Conservation (phyloP, 768 basidiomycete species). For the Leccinum disarticulatum region DNA sequence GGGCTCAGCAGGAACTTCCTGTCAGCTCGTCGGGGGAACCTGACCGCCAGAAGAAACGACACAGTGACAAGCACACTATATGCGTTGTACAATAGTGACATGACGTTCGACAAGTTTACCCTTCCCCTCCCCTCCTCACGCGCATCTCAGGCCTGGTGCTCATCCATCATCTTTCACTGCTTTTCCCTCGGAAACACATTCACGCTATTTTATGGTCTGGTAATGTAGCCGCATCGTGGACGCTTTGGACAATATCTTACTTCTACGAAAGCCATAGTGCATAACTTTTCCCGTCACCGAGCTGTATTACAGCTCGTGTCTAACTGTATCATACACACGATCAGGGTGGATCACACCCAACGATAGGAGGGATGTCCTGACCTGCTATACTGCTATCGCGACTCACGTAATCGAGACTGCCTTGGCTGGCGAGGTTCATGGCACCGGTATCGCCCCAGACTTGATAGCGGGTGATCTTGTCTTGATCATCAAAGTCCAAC, state of each 20-base stretch:
- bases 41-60: conserved; percentile 30
- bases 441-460: conserved; percentile 71
- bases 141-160: neutral
- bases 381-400: neutral
- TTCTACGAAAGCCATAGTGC: neutral
- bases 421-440: conserved; percentile 56
- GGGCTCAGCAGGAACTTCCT: conserved; percentile 9
- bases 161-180: conserved; percentile 3
- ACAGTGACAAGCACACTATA: conserved; percentile 24
- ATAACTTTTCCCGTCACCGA: neutral
- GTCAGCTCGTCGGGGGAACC: conserved; percentile 12
- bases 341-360: neutral
- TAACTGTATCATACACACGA: conserved; percentile 18
- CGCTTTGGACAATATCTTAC: conserved; percentile 13
- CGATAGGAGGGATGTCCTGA: neutral
- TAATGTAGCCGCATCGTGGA: conserved; percentile 20
- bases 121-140: neutral
- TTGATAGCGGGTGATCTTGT: conserved; percentile 58
- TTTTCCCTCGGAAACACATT: neutral
- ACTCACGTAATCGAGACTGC: conserved; percentile 35
- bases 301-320: conserved; percentile 4
- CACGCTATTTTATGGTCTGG: conserved; percentile 15
- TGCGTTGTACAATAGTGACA: conserved; percentile 28
- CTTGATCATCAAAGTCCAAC: conserved; percentile 57
- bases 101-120: neutral